Evolutionary conservation across 805 yeast genomes (phyloP).

Genomic region (Candida ortonii): DNA sequence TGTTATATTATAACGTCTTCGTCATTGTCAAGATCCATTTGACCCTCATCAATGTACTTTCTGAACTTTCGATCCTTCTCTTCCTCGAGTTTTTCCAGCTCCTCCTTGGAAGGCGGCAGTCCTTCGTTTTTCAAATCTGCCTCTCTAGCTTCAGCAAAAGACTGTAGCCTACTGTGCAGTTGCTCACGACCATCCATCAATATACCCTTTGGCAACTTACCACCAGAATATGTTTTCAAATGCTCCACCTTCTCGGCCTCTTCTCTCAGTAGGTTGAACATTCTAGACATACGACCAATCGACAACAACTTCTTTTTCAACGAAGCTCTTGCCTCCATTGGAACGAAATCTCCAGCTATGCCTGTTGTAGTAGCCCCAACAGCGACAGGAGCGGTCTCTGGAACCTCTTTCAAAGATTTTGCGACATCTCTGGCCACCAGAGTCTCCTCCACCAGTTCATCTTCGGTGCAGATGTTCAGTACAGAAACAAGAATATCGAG

Average conservation of each 20-base stretch:
- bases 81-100: constrained; percentile 43
- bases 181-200: constrained; percentile 81
- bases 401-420: constrained; percentile 28
- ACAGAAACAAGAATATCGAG: constrained; percentile 89
- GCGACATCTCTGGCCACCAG: constrained; percentile 44
- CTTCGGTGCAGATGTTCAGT: constrained; percentile 89
- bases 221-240: constrained; percentile 68
- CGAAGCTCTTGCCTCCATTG: constrained; percentile 37
- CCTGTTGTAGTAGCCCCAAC: constrained; percentile 28
- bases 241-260: constrained; percentile 84
- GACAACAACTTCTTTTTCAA: constrained; percentile 83
- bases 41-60: constrained; percentile 33
- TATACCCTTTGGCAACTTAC: constrained; percentile 83
- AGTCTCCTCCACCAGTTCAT: constrained; percentile 76
- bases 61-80: constrained; percentile 44
- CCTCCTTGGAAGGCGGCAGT: constrained; percentile 76
- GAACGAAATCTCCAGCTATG: constrained; percentile 7
- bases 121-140: constrained; percentile 85
- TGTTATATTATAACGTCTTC: constrained; percentile 3
- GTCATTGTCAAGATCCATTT: constrained; percentile 11
- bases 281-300: constrained; percentile 87
- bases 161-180: constrained; percentile 59
- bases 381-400: constrained; percentile 12
- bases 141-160: constrained; percentile 79
- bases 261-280: constrained; percentile 84